A percentile compares a stretch with the other conserved stretches of the same genome.
Evolutionary conservation across 257 asterid genomes (phyloP).

Genomic region (Leptodermis oblonga): DNA sequence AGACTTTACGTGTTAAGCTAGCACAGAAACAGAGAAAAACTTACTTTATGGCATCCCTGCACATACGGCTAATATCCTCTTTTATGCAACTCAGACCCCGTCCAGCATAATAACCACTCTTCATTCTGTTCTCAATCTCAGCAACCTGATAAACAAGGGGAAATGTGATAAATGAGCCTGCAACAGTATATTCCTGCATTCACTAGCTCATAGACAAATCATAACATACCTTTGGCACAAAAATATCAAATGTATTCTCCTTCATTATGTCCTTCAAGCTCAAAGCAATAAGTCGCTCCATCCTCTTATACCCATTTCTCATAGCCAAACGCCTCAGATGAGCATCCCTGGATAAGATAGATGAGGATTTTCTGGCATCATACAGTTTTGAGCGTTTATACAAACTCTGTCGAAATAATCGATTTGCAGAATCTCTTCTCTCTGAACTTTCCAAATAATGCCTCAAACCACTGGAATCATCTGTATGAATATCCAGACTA

Average conservation of each 20-base stretch:
- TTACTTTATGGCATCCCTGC: constrained; percentile 91
- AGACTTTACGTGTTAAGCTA: neutral
- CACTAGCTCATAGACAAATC: constrained; percentile 9
- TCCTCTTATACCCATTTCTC: constrained; percentile 79
- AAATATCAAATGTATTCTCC: constrained; percentile 67
- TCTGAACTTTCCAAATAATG: constrained; percentile 93
- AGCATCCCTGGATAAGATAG: constrained; percentile 92
- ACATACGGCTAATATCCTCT: constrained; percentile 89
- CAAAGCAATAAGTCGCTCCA: constrained; percentile 66
- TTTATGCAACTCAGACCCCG: constrained; percentile 83
- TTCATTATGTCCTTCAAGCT: constrained; percentile 80
- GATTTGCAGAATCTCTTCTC: constrained; percentile 85
- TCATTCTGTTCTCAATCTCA: constrained; percentile 71
- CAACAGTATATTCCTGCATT: neutral
- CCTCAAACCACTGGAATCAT: constrained; percentile 89
- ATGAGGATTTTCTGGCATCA: constrained; percentile 89
- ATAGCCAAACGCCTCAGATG: constrained; percentile 83
- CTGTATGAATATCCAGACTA: constrained; percentile 38
- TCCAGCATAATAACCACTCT: constrained; percentile 70
- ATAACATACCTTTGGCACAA: constrained; percentile 67
- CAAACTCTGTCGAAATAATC: constrained; percentile 84
- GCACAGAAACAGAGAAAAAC: constrained; percentile 20
- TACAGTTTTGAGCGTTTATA: constrained; percentile 89
- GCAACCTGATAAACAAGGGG: constrained; percentile 60
- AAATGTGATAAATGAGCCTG: constrained; percentile 4